A percentile compares a stretch with the other conserved stretches of the same genome.
phyloP scores from a whole-genome alignment of 108 stramenopile species.

The Schizochytrium sp. region DNA sequence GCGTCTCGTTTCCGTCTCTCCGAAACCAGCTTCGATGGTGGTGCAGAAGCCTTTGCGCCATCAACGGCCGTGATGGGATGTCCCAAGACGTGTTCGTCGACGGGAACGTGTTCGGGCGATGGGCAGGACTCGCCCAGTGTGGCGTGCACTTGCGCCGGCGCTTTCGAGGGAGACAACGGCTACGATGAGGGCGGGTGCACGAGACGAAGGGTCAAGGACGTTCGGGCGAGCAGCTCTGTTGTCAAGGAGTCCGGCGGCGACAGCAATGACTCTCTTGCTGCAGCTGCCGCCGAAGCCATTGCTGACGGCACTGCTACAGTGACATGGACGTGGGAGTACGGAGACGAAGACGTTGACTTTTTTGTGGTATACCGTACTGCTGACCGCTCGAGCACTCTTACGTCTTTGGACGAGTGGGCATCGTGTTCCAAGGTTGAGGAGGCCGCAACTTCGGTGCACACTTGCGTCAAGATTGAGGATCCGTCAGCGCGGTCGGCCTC shows the following conservation, averaged over 20 bases:
- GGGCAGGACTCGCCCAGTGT: not conserved
- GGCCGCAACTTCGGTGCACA: not conserved
- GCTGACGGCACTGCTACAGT: not conserved
- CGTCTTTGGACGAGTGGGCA: not conserved
- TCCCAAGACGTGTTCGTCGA: not conserved
- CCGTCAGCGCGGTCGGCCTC: not conserved
- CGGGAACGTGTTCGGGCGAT: not conserved
- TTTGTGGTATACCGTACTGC: not conserved
- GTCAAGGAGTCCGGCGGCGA: not conserved
- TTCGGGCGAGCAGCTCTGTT: not conserved
- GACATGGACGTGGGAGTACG: not conserved
- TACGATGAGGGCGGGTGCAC: not conserved
- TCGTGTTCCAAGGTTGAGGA: not conserved
- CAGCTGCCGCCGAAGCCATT: not conserved
- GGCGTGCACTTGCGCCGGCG: not conserved
- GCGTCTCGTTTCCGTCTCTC: not conserved
- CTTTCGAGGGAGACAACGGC: not conserved
- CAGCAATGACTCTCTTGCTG: not conserved
- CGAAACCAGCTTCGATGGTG: not conserved
- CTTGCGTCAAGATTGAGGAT: not conserved
- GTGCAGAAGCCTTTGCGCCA: not conserved
- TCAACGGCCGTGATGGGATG: not conserved
- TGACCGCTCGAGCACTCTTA: not conserved
- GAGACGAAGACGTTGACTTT: not conserved
- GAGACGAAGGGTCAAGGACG: not conserved